Conservation (phyloP, 2,329 filamentous ascomycete genomes). For the Claviceps maximensis region DNA sequence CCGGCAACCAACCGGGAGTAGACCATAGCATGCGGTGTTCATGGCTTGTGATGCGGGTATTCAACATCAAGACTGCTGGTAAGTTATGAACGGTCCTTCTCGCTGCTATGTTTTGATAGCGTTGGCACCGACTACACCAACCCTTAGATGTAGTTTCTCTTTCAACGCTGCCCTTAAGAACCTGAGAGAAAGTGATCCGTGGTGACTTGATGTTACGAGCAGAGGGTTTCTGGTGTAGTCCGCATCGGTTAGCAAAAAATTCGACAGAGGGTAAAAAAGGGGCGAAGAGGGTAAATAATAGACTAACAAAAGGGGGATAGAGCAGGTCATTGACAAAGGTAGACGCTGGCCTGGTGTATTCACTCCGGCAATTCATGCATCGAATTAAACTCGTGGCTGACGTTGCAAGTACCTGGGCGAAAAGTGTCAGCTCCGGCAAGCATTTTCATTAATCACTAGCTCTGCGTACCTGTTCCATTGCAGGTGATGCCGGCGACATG, state of each 20-base stretch:
- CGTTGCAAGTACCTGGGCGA: conserved; percentile 44
- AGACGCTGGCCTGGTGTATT: conserved; percentile 66
- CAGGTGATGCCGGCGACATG: conserved; percentile 45
- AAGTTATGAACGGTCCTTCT: conserved; percentile 72
- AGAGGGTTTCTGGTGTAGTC: conserved; percentile 29
- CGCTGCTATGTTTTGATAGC: conserved; percentile 79
- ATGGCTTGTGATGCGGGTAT: conserved; percentile 59
- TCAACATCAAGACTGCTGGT: conserved; percentile 78
- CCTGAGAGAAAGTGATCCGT: conserved; percentile 66
- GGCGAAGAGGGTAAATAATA: neutral
- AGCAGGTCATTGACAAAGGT: conserved; percentile 76
- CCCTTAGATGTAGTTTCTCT: conserved; percentile 78
- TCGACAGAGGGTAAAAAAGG: neutral
- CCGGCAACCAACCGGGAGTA: conserved; percentile 78
- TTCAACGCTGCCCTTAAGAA: conserved; percentile 87
- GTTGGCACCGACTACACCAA: conserved; percentile 84
- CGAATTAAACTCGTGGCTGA: conserved; percentile 60
- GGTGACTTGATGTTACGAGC: conserved; percentile 35
- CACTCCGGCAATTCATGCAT: conserved; percentile 77
- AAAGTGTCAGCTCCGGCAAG: neutral
- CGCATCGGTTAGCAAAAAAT: neutral
- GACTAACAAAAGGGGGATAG: conserved; percentile 45
- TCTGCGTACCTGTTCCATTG: conserved; percentile 53
- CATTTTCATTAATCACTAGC: conserved; percentile 1
- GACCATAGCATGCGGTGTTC: conserved; percentile 77